A percentile compares a stretch with the other conserved stretches of the same genome.
phyloP scores from a whole-genome alignment of 164 flowering plant species.

The Vitis rotundifolia region DNA sequence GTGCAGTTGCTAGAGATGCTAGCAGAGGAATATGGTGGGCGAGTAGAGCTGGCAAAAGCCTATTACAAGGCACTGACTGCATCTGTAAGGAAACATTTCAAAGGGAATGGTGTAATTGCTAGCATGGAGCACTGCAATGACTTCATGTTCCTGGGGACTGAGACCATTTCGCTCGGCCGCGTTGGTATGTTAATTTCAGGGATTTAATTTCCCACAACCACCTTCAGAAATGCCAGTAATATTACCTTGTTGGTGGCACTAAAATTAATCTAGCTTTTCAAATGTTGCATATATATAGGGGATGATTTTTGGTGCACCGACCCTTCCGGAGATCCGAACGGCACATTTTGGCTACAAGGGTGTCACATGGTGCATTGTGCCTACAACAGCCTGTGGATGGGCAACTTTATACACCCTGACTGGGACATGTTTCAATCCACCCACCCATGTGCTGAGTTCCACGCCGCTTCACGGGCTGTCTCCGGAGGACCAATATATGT shows the following conservation, averaged over 20 bases:
- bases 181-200: constrained; percentile 44
- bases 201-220: too few relatives aligned
- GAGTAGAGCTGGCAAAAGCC: constrained; percentile 71
- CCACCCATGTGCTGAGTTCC: constrained; percentile 74
- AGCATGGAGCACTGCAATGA: constrained; percentile 89
- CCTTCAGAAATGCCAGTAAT: too few relatives aligned
- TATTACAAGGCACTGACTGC: constrained; percentile 62
- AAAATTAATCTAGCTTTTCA: too few relatives aligned
- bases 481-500: constrained; percentile 77
- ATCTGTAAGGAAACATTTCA: constrained; percentile 58
- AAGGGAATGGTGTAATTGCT: constrained; percentile 78
- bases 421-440: constrained; percentile 90
- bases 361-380: constrained; percentile 82
- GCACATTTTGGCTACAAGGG: constrained; percentile 78
- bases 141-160: constrained; percentile 77
- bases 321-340: constrained; percentile 62
- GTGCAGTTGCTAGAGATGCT: constrained; percentile 68
- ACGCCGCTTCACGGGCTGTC: constrained; percentile 78
- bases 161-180: constrained; percentile 63
- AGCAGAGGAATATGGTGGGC: constrained; percentile 66
- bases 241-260: too few relatives aligned
- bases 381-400: constrained; percentile 83
- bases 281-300: constrained; percentile 22
- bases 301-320: constrained; percentile 81
- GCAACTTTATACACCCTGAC: constrained; percentile 72